These are phyloP conservation scores for Linderina pennispora DNA, from an alignment of 192 early-diverging fungal genomes.

Conservation along the genomic window DNA sequence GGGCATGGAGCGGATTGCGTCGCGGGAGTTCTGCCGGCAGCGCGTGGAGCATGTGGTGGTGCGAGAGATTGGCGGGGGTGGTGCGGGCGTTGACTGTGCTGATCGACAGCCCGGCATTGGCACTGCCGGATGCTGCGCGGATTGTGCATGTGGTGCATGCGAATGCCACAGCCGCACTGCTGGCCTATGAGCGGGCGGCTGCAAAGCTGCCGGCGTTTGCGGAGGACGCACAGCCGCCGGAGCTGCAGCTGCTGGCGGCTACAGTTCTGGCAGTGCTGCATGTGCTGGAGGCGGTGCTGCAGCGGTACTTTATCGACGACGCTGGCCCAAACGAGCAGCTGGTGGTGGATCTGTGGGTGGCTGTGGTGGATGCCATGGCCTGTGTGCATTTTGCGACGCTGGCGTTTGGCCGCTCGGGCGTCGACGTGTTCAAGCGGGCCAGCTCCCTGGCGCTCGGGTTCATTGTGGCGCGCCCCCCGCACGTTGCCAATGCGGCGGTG, in stretches of 20 bases:
- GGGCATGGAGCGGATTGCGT: too few relatives aligned
- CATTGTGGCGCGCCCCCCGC: neutral
- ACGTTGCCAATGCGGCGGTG: neutral
- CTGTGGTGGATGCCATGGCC: slow-evolving; percentile 11
- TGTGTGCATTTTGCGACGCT: slow-evolving; percentile 9
- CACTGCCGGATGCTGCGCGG: neutral
- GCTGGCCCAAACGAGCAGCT: neutral
- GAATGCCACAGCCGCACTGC: neutral
- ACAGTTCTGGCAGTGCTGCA: neutral
- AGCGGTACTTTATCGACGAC: slow-evolving; percentile 7
- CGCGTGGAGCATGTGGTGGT: too few relatives aligned
- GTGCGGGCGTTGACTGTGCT: slow-evolving; percentile 1
- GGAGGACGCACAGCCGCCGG: neutral
- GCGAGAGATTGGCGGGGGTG: too few relatives aligned
- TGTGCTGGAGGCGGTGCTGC: slow-evolving; percentile 2
- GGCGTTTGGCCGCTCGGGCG: slow-evolving; percentile 3
- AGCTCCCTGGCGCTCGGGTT: slow-evolving; percentile 3
- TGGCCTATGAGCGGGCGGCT: slow-evolving; percentile 1
- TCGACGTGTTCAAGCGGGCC: slow-evolving; percentile 5
- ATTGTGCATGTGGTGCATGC: slow-evolving; percentile 1
- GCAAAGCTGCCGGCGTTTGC: neutral
- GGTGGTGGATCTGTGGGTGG: slow-evolving; percentile 5
- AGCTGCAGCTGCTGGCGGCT: neutral
- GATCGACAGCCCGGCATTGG: neutral
- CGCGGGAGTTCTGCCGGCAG: too few relatives aligned